phyloP scores from a whole-genome alignment of 176 grass and related monocot species.

The Oryza rufipogon region DNA sequence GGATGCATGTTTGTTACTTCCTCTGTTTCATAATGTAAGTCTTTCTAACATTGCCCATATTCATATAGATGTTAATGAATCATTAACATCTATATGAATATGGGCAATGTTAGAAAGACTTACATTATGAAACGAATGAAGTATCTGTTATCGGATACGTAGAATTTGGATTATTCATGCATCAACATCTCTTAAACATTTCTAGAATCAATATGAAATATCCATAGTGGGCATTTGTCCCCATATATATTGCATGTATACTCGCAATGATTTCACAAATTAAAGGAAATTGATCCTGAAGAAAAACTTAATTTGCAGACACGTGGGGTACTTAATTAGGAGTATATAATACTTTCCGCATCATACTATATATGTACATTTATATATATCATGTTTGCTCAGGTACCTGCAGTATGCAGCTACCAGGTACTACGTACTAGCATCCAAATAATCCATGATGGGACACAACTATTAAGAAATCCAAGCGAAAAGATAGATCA shows the following conservation, averaged over 20 bases:
- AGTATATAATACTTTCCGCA: neutral
- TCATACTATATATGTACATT: too few relatives aligned
- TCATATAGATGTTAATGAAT: too few relatives aligned
- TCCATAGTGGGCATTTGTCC: neutral
- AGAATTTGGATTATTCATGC: too few relatives aligned
- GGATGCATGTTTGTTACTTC: neutral
- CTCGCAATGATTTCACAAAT: neutral
- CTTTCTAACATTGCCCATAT: too few relatives aligned
- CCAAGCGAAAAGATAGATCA: constrained; percentile 29
- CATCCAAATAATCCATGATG: constrained; percentile 21
- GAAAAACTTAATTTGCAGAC: neutral
- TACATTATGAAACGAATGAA: too few relatives aligned
- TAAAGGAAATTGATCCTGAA: neutral
- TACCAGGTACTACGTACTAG: neutral
- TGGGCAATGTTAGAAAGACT: too few relatives aligned
- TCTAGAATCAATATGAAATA: neutral
- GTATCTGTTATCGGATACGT: neutral
- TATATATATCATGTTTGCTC: neutral
- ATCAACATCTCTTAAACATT: too few relatives aligned
- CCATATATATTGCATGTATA: neutral
- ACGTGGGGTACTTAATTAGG: neutral
- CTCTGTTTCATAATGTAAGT: too few relatives aligned
- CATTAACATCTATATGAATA: too few relatives aligned
- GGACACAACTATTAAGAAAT: constrained; percentile 45
- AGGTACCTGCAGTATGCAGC: neutral